Conservation (phyloP, 345 rosid species). For the Chamaenerion angustifolium region DNA sequence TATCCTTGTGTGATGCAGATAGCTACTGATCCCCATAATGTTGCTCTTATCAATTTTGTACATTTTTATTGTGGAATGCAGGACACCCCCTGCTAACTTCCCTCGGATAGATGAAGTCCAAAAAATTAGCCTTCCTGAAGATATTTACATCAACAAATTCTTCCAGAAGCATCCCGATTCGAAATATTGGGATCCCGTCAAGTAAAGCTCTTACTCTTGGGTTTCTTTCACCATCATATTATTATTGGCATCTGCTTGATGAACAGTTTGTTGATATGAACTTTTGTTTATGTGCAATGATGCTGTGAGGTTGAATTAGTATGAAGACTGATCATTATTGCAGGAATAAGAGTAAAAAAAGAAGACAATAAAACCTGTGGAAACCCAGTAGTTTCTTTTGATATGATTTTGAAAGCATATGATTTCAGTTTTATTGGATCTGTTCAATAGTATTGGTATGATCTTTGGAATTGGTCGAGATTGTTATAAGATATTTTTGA, state of each 20-base stretch:
- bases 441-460: too few relatives aligned
- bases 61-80: constrained; percentile 6
- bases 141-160: constrained; percentile 56
- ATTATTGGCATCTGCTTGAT: not conserved
- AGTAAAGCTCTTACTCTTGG: constrained; percentile 21
- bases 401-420: too few relatives aligned
- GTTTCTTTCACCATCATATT: not conserved
- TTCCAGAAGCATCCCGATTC: constrained; percentile 44
- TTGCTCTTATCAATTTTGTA: not conserved
- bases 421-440: too few relatives aligned
- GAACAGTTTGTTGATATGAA: too few relatives aligned
- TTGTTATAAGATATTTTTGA: not conserved
- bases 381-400: too few relatives aligned
- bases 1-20: too few relatives aligned
- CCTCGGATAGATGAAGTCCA: constrained; percentile 53
- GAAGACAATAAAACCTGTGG: too few relatives aligned
- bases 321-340: not conserved
- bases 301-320: too few relatives aligned
- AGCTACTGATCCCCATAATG: too few relatives aligned
- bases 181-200: constrained; percentile 42
- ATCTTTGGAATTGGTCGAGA: too few relatives aligned
- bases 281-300: too few relatives aligned
- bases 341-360: too few relatives aligned
- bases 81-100: constrained; percentile 69
- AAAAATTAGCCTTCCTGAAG: constrained; percentile 70